These are phyloP conservation scores for Dothistroma septosporum DNA, from an alignment of 2,329 filamentous ascomycete genomes.

Conservation along the genomic window DNA sequence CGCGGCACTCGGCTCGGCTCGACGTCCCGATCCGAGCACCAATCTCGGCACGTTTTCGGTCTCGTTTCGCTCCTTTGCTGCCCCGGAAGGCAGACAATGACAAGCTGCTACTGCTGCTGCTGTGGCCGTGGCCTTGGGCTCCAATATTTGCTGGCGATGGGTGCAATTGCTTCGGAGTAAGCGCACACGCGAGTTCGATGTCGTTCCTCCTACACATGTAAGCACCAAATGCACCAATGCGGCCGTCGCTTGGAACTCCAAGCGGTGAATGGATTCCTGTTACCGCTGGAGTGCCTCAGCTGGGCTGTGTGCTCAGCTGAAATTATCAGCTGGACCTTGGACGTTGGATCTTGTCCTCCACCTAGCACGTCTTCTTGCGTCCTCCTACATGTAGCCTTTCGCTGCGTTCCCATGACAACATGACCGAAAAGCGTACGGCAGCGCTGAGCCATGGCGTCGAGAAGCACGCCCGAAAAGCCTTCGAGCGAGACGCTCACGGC, in stretches of 20 bases:
- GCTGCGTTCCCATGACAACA: neutral
- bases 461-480: slow-evolving; percentile 26
- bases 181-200: too few species aligned
- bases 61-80: neutral
- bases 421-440: slow-evolving; percentile 5
- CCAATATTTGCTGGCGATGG: too few species aligned
- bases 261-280: too few species aligned
- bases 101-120: neutral
- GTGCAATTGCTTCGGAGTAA: too few species aligned
- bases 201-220: too few species aligned
- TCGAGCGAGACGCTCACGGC: slow-evolving; percentile 11
- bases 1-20: neutral
- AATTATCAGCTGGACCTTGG: neutral
- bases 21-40: neutral
- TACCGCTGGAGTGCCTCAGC: neutral
- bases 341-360: neutral
- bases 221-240: too few species aligned
- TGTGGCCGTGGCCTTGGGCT: too few species aligned
- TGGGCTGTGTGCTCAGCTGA: slow-evolving; percentile 4
- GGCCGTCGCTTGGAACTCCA: too few species aligned
- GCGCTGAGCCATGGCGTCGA: slow-evolving; percentile 16
- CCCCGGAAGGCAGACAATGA: neutral
- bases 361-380: neutral
- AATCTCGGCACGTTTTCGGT: neutral
- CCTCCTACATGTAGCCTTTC: neutral